A percentile compares a stretch with the other conserved stretches of the same genome.
Conservation (phyloP, 257 asterid species). For the Nicotiana tomentosiformis region DNA sequence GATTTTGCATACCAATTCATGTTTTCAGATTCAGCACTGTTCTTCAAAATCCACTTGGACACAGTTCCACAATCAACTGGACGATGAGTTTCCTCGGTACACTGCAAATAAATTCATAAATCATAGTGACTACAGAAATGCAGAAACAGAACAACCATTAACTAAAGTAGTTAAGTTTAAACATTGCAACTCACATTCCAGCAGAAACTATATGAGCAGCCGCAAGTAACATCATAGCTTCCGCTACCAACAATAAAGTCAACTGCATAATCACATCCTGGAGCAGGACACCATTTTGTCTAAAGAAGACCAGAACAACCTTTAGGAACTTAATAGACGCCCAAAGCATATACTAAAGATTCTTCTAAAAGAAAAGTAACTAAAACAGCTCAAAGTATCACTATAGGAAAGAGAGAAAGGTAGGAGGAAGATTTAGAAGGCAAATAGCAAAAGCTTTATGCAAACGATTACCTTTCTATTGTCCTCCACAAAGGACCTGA, state of each 20-base stretch:
- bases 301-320: constrained; percentile 18
- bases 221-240: constrained; percentile 75
- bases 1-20: constrained; percentile 41
- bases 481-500: constrained; percentile 82
- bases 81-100: constrained; percentile 54
- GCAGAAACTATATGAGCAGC: constrained; percentile 78
- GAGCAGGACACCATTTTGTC: constrained; percentile 98
- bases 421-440: background rate
- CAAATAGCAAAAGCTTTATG: constrained; percentile 9
- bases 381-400: background rate
- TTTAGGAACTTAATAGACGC: constrained; percentile 5
- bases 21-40: constrained; percentile 51
- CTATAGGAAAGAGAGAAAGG: background rate
- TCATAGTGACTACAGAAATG: background rate
- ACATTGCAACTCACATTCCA: constrained; percentile 67
- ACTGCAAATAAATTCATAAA: constrained; percentile 21
- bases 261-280: constrained; percentile 90
- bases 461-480: constrained; percentile 63
- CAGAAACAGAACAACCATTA: constrained; percentile 3
- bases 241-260: constrained; percentile 83
- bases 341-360: background rate
- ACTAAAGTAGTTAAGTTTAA: constrained; percentile 4
- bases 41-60: constrained; percentile 50
- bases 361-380: background rate
- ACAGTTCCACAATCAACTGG: constrained; percentile 59